Evolutionary conservation across 331 rosid species (phyloP).

Genomic region (Acacia concinna): DNA sequence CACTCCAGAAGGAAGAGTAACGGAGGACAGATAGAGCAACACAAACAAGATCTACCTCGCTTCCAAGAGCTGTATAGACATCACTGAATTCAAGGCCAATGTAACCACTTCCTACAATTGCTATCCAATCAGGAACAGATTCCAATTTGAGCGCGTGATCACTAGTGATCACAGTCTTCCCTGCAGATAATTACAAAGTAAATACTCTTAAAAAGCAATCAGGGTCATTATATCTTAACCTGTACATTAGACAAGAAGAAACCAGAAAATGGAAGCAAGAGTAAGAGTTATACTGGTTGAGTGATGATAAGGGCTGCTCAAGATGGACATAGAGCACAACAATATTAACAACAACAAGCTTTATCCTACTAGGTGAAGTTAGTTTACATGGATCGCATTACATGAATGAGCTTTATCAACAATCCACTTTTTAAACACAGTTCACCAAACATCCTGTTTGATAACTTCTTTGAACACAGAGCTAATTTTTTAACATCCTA

Average conservation of each 20-base stretch:
- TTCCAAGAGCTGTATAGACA: conserved; percentile 97
- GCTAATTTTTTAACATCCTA: too few relatives aligned
- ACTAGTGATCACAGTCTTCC: conserved; percentile 97
- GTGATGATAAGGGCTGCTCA: not conserved
- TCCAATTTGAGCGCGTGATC: conserved; percentile 99
- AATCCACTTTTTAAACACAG: too few relatives aligned
- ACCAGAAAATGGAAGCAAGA: conserved; percentile 16
- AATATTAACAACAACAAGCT: not conserved
- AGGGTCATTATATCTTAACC: not conserved
- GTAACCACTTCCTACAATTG: conserved; percentile 97
- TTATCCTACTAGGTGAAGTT: not conserved
- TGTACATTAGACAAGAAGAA: not conserved
- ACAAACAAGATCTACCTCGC: conserved; percentile 67
- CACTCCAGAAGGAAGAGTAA: conserved; percentile 12
- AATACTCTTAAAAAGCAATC: not conserved
- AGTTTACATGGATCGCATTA: not conserved
- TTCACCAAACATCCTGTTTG: too few relatives aligned
- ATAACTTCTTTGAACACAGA: too few relatives aligned
- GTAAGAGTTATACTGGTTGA: conserved; percentile 14
- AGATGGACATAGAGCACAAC: not conserved
- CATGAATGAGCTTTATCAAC: not conserved
- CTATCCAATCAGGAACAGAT: conserved; percentile 98
- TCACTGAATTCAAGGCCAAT: conserved; percentile 99
- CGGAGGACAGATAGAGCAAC: conserved; percentile 10
- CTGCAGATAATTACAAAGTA: conserved; percentile 48